Evolutionary conservation across 2,329 filamentous ascomycete species (phyloP).

Genomic region (Teratosphaeria epicoccoides): DNA sequence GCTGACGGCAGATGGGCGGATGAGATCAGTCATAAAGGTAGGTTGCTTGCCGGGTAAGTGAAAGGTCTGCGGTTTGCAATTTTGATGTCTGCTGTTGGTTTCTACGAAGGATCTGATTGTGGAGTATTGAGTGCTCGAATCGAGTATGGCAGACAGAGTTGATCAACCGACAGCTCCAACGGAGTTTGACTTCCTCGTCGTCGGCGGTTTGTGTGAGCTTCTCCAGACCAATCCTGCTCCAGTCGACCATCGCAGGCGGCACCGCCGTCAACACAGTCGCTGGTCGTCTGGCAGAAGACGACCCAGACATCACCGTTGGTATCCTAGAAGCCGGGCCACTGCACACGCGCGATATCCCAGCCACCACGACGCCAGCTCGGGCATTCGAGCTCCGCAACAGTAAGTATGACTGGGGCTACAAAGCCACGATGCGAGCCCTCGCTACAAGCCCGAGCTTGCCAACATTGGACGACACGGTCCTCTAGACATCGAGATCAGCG

Average conservation of each 20-base stretch:
- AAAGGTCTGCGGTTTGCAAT: neutral
- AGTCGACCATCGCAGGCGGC: constrained; percentile 2
- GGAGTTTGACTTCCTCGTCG: neutral
- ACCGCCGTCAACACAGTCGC: constrained; percentile 13
- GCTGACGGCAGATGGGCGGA: neutral
- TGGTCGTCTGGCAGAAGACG: constrained; percentile 12
- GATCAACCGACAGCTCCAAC: neutral
- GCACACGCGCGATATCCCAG: neutral
- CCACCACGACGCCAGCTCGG: neutral
- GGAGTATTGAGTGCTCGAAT: neutral
- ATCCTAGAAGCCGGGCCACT: constrained; percentile 25
- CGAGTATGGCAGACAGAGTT: neutral
- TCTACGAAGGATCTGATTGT: neutral
- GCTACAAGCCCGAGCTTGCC: neutral
- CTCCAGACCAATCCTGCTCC: neutral
- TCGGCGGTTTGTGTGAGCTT: neutral
- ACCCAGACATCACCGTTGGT: constrained; percentile 14
- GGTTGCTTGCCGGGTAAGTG: neutral
- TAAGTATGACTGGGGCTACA: neutral
- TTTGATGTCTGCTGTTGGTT: neutral
- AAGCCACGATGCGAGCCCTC: neutral
- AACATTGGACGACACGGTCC: neutral
- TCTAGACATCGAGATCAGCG: neutral
- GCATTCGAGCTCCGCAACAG: neutral
- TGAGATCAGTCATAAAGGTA: neutral